Evolutionary conservation across 1,284 basidiomycete species (phyloP), one percentile per base, ranked within the genome.

Genomic region (Rhodotorula sp.): DNA sequence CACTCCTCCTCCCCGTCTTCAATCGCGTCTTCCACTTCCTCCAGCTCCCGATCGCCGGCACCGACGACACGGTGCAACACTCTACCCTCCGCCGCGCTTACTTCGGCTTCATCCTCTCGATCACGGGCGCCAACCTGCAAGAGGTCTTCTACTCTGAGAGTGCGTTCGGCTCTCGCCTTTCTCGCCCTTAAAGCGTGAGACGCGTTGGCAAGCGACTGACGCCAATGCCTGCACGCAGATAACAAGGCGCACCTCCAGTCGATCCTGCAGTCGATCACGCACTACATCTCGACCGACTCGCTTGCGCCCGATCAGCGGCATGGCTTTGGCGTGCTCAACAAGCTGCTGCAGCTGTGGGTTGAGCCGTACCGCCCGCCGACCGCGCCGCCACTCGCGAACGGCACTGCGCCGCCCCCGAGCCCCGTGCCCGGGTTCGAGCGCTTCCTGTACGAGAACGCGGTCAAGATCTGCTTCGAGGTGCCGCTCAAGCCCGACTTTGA

Each of bases 71-170:
- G 66, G 84, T 93, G 46, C 85, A 88, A 21, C 92, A 94, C 74
- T 82, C 86, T n/a, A 91, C 95, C 73, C 92, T 93, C 54, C 94
- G 93, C 80, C 90, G 91, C 72, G 91, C 93, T 13, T 99, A 97
- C 81, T 88, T 99, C 70, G 85, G 85, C 19, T 87, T 99, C 73
- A 85, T 99, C 72, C 91, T 90, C 70, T 89, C 86, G 73, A 86
- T 98, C 75, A 89, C 97, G 84, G 85, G 87, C 62, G 87, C 91
- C 44, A 90, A 90, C 77, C 84, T 98, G 70, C 89, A 93, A 72
- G 86, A 87, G 14, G 88, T 98, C 17, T 93, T 99, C 81, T 88
- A 91, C 42, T 94, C 93, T 58, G 87, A 90, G 79, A 88, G 93
- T 94, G 80, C 81, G 91, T 83, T 16, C n/a, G n/a, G 23, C 8